Evolutionary conservation across 164 flowering plant species (phyloP).

Genomic region (Annona cherimola): DNA sequence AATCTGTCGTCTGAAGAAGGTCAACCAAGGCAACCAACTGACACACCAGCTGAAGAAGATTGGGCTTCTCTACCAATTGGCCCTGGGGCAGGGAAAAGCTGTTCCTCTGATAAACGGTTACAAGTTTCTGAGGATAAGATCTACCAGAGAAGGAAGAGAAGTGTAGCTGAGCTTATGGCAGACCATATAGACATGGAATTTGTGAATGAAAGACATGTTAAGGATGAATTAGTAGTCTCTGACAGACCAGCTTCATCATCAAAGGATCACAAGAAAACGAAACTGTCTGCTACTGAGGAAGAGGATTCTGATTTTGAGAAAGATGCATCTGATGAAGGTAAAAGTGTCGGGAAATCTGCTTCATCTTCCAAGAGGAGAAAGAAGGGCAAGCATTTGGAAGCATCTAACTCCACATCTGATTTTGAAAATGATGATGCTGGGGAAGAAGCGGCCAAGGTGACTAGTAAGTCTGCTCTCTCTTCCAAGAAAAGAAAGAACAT

Average conservation of each 20-base stretch:
- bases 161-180: constrained; percentile 23
- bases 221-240: constrained; percentile 5
- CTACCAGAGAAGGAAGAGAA: constrained; percentile 43
- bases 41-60: constrained; percentile 31
- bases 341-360: not conserved
- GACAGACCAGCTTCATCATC: constrained; percentile 1
- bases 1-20: constrained; percentile 5
- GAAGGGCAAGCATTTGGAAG: constrained; percentile 10
- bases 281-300: constrained; percentile 13
- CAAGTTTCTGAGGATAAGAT: constrained; percentile 19
- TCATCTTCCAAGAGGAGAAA: constrained; percentile 8
- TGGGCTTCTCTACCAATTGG: constrained; percentile 26
- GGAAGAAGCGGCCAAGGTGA: constrained; percentile 12
- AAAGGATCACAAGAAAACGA: constrained; percentile 8
- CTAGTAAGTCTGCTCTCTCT: not conserved
- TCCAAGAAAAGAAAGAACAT: constrained; percentile 10
- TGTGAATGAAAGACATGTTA: not conserved
- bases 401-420: not conserved
- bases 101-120: constrained; percentile 11
- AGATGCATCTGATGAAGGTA: constrained; percentile 15
- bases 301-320: constrained; percentile 10
- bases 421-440: constrained; percentile 6
- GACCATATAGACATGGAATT: constrained; percentile 10
- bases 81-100: constrained; percentile 8
- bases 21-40: constrained; percentile 3